Evolutionary conservation across 2,329 filamentous ascomycete species (phyloP).

Genomic region (Hypomyces rosellus): DNA sequence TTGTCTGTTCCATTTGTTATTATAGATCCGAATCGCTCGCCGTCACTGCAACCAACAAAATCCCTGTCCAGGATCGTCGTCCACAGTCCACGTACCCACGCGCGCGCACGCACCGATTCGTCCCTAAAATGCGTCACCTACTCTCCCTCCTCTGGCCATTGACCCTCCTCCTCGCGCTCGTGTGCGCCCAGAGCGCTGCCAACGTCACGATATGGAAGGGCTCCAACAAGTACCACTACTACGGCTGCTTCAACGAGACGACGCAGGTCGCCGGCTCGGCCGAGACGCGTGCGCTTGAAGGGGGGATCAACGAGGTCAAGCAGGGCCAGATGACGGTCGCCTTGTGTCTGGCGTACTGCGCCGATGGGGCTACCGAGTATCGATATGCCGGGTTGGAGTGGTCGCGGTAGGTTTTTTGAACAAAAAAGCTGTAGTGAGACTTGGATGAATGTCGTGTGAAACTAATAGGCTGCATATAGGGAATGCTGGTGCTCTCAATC

Average conservation of each 20-base stretch:
- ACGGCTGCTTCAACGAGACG: slow-evolving; percentile 56
- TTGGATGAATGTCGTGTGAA: neutral
- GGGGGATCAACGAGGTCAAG: slow-evolving; percentile 33
- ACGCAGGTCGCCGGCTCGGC: slow-evolving; percentile 36
- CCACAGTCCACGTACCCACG: too few relatives aligned
- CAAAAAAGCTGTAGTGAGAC: neutral
- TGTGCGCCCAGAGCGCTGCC: slow-evolving; percentile 12
- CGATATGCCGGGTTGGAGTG: slow-evolving; percentile 51
- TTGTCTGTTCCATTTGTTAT: too few relatives aligned
- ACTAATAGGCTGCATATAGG: slow-evolving; percentile 22
- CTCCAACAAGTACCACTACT: slow-evolving; percentile 39
- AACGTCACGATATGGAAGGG: slow-evolving; percentile 28
- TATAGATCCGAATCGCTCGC: too few relatives aligned
- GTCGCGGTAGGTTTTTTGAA: slow-evolving; percentile 30
- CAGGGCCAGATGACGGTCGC: slow-evolving; percentile 45
- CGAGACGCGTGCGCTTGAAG: slow-evolving; percentile 40
- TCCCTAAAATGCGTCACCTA: neutral
- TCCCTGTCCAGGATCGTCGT: too few relatives aligned
- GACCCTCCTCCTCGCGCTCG: slow-evolving; percentile 10
- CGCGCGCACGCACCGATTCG: too few relatives aligned
- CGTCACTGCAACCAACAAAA: too few relatives aligned
- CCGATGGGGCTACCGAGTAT: slow-evolving; percentile 31
- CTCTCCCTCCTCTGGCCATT: slow-evolving; percentile 1
- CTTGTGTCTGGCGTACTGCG: slow-evolving; percentile 46
- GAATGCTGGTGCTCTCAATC: slow-evolving; percentile 55